These are phyloP conservation scores for Solanum hybrid DNA, from an alignment of 305 asterid genomes.

Conservation along the genomic window DNA sequence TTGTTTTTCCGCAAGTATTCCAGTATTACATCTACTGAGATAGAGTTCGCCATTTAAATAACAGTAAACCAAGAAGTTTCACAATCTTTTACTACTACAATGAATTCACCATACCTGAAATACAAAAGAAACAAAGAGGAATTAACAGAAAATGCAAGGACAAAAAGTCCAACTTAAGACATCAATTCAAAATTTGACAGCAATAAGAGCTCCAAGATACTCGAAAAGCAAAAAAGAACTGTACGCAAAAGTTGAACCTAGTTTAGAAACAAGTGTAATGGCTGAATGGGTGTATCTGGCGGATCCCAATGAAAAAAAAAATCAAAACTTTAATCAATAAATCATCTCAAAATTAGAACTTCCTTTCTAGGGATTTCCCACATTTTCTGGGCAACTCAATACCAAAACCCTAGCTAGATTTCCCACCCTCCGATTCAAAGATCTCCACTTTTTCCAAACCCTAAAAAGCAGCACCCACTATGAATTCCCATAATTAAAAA, in stretches of 20 bases:
- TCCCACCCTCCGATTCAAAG: neutral
- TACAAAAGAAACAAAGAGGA: slow-evolving; percentile 11
- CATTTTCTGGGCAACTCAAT: neutral
- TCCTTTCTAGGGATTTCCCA: slow-evolving; percentile 5
- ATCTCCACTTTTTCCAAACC: slow-evolving; percentile 12
- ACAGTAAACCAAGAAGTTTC: slow-evolving; percentile 8
- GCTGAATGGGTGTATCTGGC: neutral
- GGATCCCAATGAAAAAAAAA: neutral
- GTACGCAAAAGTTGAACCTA: neutral
- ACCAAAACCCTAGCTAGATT: slow-evolving; percentile 10
- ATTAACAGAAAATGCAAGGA: neutral
- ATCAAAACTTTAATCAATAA: neutral
- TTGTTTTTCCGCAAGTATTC: slow-evolving; percentile 71
- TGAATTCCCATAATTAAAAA: neutral
- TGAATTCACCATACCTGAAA: slow-evolving; percentile 41
- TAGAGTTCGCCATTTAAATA: slow-evolving; percentile 61
- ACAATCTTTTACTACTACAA: slow-evolving; percentile 25
- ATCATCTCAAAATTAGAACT: neutral
- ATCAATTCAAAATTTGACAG: neutral
- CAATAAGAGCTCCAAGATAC: neutral
- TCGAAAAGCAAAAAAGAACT: neutral
- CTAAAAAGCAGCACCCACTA: neutral
- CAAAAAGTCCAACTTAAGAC: neutral
- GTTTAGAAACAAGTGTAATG: neutral
- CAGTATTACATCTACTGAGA: slow-evolving; percentile 64